Evolutionary conservation across 106 monocot genomes (phyloP), one percentile per base, ranked within the genome.

Genomic region (Allium fistulosum): DNA sequence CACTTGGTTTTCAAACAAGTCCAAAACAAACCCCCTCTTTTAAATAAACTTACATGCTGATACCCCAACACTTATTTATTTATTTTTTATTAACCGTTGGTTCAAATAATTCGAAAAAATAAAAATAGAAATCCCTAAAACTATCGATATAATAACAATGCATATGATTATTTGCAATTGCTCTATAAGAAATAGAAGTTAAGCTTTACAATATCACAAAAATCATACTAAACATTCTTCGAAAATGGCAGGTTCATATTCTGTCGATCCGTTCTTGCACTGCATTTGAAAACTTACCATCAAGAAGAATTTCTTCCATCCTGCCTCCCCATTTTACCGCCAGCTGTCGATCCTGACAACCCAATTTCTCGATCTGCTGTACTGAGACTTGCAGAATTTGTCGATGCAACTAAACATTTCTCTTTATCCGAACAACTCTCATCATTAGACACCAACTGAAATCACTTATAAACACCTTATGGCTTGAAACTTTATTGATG

Each of bases 321-420:
- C 16, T 96, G 96, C 72, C 17, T 80, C n/a, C 96, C 91, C 53
- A 58, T 66, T 14, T 69, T 96, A 53, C 96, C 96, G 8, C 78
- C 82, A 17, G 82, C 76, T 11, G 79, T 92, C 7, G 53, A 51
- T 52, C 88, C 91, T 5, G 77, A 76, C 2, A 69, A 67, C 49
- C 49, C 58, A 11, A 26, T 68, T n/a, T 92, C 80, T 27, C 77
- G 78, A 61, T 57, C 79, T 70, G 85, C 66, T 10, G 61, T 96
- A 10, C 68, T 73, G 77, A 57, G 64, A 52, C 71, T 96, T 9
- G 91, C 91, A 11, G 50, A 67, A 11, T 81, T 86, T 69, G 86
- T 88, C 60, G 75, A 58, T 26, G 79, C 65, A 18, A 28, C 59
- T 26, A 60, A 72, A 57, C 83, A 82, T 37, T 96, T 96, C 62